Percentiles rank a stretch among this genome's conserved stretches.
These are phyloP conservation scores for Fomitopsis schrenkii DNA, from an alignment of 1,284 basidiomycete species.

Conservation along the genomic window DNA sequence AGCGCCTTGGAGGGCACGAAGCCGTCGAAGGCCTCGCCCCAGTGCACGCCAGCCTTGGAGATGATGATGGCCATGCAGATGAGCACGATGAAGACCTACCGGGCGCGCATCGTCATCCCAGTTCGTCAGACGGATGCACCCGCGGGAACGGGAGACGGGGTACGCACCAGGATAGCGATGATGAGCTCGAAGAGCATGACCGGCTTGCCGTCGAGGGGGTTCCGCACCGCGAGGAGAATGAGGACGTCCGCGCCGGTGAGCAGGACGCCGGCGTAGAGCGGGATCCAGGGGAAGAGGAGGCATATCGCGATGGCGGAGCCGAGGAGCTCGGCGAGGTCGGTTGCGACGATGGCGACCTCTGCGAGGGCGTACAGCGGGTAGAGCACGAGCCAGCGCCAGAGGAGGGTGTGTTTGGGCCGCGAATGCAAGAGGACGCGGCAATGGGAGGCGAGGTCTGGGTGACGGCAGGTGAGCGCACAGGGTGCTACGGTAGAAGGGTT, in stretches of 20 bases:
- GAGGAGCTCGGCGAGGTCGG: slow-evolving; percentile 73
- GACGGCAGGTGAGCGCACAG: background rate
- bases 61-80: slow-evolving; percentile 83
- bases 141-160: no score
- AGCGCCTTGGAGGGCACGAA: slow-evolving; percentile 76
- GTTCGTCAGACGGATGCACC: no score
- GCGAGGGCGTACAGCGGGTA: slow-evolving; percentile 68
- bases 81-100: slow-evolving; percentile 75
- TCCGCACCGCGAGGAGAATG: slow-evolving; percentile 62
- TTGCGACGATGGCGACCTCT: slow-evolving; percentile 84
- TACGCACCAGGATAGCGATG: slow-evolving; percentile 54
- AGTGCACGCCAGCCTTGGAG: slow-evolving; percentile 68
- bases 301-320: slow-evolving; percentile 79
- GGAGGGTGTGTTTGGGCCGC: slow-evolving; percentile 54
- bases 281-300: slow-evolving; percentile 77
- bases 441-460: slow-evolving; percentile 65
- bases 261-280: slow-evolving; percentile 80
- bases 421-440: slow-evolving; percentile 70
- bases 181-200: slow-evolving; percentile 73
- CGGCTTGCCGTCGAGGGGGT: slow-evolving; percentile 54
- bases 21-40: slow-evolving; percentile 81
- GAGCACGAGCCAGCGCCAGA: slow-evolving; percentile 62
- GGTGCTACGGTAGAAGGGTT: background rate
- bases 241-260: slow-evolving; percentile 85
- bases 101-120: background rate